Percentiles rank a stretch among this genome's conserved stretches.
phyloP scores from a whole-genome alignment of 202 grass and related monocot genomes.

The Carex sylvatica region DNA sequence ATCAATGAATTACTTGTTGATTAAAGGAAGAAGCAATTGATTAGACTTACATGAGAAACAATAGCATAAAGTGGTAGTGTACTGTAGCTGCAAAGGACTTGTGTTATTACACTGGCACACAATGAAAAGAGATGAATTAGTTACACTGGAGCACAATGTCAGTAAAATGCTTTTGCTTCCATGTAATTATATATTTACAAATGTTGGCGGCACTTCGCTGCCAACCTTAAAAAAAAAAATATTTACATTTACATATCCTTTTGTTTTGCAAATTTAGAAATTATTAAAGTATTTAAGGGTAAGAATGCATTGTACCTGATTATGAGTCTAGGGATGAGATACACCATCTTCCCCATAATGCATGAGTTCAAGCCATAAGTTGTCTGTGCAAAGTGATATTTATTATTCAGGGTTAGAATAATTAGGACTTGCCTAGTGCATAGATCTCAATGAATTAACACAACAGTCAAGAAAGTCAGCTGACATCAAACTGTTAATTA shows the following conservation, averaged over 20 bases:
- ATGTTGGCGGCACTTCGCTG: too few relatives aligned
- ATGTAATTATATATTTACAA: neutral
- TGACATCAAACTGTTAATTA: neutral
- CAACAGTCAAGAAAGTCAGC: neutral
- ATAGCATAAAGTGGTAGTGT: slow-evolving; percentile 74
- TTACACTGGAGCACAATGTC: neutral
- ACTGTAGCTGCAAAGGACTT: slow-evolving; percentile 62
- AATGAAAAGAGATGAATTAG: slow-evolving; percentile 16
- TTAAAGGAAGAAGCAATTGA: neutral
- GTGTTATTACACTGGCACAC: slow-evolving; percentile 39
- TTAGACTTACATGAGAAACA: slow-evolving; percentile 61
- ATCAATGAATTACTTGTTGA: neutral
- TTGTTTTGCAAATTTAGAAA: neutral
- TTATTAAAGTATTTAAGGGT: neutral
- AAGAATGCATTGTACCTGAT: slow-evolving; percentile 45
- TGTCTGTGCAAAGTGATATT: slow-evolving; percentile 31
- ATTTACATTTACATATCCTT: neutral
- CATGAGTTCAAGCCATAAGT: slow-evolving; percentile 52
- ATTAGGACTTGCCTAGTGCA: too few relatives aligned
- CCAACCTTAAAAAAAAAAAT: too few relatives aligned
- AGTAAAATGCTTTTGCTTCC: neutral
- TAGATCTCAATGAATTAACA: neutral
- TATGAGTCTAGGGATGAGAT: slow-evolving; percentile 44
- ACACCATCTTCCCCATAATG: slow-evolving; percentile 47
- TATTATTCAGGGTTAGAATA: neutral